A percentile compares a stretch with the other conserved stretches of the same genome.
phyloP scores from a whole-genome alignment of 2,329 filamentous ascomycete genomes.

The Chalara sp. region DNA sequence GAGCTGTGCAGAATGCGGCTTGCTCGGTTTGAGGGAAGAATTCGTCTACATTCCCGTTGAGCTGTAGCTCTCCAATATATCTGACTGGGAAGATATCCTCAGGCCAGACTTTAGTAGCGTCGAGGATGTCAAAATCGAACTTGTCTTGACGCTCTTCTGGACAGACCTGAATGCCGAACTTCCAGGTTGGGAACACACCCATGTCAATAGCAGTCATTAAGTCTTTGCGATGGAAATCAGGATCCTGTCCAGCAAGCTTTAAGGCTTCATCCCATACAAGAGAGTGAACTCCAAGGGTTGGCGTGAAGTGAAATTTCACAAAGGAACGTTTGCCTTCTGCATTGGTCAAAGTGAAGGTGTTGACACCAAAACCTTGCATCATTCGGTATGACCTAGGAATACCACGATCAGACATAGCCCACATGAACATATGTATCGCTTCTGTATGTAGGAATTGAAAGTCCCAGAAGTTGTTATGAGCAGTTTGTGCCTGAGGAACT shows the following conservation, averaged over 20 bases:
- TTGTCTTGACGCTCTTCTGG: slow-evolving; percentile 65
- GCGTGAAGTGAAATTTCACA: slow-evolving; percentile 73
- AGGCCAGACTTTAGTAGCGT: slow-evolving; percentile 82
- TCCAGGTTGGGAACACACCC: slow-evolving; percentile 68
- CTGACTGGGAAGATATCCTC: slow-evolving; percentile 69
- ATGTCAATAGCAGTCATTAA: slow-evolving; percentile 67
- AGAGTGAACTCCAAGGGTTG: slow-evolving; percentile 62
- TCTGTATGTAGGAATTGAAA: slow-evolving; percentile 63
- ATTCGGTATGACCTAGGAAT: slow-evolving; percentile 72
- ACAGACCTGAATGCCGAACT: slow-evolving; percentile 74
- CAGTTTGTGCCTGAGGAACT: slow-evolving; percentile 62
- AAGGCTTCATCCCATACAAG: slow-evolving; percentile 75
- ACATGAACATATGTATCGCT: slow-evolving; percentile 73
- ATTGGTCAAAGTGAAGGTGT: slow-evolving; percentile 67
- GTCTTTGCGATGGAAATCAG: slow-evolving; percentile 77
- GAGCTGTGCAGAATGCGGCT: slow-evolving; percentile 73
- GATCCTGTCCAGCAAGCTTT: slow-evolving; percentile 68
- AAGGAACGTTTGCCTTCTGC: slow-evolving; percentile 62
- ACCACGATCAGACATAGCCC: slow-evolving; percentile 68
- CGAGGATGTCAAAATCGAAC: slow-evolving; percentile 81
- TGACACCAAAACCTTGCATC: slow-evolving; percentile 84
- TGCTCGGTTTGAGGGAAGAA: slow-evolving; percentile 81
- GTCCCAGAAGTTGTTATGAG: slow-evolving; percentile 75
- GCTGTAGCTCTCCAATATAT: slow-evolving; percentile 72
- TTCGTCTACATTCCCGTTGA: slow-evolving; percentile 75